A percentile compares a stretch with the other conserved stretches of the same genome.
Evolutionary conservation across 2,329 filamentous ascomycete genomes (phyloP).

Genomic region (Orbilia quercus): DNA sequence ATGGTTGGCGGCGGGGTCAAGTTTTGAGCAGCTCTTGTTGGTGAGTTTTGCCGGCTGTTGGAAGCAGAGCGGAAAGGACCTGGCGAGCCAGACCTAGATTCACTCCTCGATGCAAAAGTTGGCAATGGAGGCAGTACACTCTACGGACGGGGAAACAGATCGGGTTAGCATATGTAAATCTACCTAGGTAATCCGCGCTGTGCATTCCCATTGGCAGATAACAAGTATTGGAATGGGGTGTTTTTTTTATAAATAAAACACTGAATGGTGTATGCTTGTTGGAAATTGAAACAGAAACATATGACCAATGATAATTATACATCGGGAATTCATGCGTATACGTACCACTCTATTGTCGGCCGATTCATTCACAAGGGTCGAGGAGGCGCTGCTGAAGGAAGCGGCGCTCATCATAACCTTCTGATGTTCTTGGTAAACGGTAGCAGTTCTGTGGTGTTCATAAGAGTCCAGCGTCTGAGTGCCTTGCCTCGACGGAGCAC

Average conservation of each 20-base stretch:
- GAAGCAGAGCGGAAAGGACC: constrained; percentile 35
- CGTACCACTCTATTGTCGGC: constrained; percentile 50
- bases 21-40: constrained; percentile 55
- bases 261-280: constrained; percentile 2
- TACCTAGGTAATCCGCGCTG: no score
- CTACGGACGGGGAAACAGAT: constrained; percentile 11
- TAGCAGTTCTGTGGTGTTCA: constrained; percentile 23
- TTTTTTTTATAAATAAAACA: not conserved
- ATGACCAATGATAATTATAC: constrained; percentile 3
- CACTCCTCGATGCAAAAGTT: constrained; percentile 41
- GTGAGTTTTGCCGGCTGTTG: constrained; percentile 53
- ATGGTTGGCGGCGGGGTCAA: constrained; percentile 54
- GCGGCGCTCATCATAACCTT: constrained; percentile 9
- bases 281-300: constrained; percentile 1
- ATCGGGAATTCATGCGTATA: constrained; percentile 7
- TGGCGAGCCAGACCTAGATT: constrained; percentile 42
- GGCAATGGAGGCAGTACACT: constrained; percentile 48
- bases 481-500: constrained; percentile 54
- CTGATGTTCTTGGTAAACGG: no score
- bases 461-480: constrained; percentile 35
- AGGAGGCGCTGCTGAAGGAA: constrained; percentile 17
- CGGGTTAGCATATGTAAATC: constrained; percentile 6
- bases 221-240: not conserved
- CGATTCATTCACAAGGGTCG: constrained; percentile 15
- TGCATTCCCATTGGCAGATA: not conserved